These are phyloP conservation scores for Musa beccarii DNA, from an alignment of 176 grass and related monocot species.

Conservation along the genomic window DNA sequence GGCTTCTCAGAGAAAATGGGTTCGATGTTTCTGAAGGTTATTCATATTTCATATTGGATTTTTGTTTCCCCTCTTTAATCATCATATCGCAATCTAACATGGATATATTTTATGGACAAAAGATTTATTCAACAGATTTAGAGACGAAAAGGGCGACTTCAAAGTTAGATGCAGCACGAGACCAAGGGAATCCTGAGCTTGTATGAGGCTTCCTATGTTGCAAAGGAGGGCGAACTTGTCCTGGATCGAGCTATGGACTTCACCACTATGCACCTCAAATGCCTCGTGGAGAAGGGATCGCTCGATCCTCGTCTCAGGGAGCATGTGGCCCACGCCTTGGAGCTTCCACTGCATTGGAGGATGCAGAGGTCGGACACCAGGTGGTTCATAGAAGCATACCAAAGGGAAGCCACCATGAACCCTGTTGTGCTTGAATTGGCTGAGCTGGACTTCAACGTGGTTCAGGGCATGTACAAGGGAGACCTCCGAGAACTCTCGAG, in stretches of 20 bases:
- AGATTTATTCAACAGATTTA: neutral
- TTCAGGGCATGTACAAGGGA: conserved; percentile 3
- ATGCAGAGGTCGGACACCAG: neutral
- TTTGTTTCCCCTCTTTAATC: neutral
- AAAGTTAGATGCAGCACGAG: neutral
- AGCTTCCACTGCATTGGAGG: conserved; percentile 12
- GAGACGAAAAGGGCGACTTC: neutral
- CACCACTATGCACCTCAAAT: neutral
- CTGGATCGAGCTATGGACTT: conserved; percentile 1
- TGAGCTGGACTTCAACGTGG: conserved; percentile 1
- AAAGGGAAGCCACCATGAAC: neutral
- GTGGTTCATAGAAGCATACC: conserved; percentile 11
- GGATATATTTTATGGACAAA: too few relatives aligned
- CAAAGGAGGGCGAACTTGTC: neutral
- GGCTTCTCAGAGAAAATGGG: conserved; percentile 22
- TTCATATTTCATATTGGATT: neutral
- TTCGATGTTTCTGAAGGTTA: conserved; percentile 23
- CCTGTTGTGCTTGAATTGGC: conserved; percentile 10
- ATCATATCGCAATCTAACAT: too few relatives aligned
- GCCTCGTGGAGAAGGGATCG: neutral
- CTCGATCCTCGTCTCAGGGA: neutral
- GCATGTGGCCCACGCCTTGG: neutral
- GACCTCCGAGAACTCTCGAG: neutral
- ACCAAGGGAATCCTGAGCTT: neutral
- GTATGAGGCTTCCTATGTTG: neutral